Conservation (phyloP, 2,329 filamentous ascomycete species). For the Pseudogymnoascus sp. region DNA sequence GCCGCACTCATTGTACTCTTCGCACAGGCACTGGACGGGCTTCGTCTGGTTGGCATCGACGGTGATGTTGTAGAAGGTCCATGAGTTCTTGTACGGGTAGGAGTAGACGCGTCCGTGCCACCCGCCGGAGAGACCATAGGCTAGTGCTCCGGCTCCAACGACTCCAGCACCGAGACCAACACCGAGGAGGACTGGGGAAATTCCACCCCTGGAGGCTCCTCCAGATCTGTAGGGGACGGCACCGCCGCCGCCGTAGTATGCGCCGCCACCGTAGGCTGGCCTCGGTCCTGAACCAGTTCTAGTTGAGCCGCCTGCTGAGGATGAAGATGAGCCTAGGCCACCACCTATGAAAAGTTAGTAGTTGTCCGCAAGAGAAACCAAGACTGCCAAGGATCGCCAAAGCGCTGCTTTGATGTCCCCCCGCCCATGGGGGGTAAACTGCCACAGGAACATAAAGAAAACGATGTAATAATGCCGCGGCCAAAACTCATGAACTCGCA, state of each 20-base stretch:
- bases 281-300: constrained; percentile 47
- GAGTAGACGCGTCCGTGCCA: constrained; percentile 58
- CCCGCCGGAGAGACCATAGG: constrained; percentile 36
- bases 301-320: constrained; percentile 41
- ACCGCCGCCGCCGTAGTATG: constrained; percentile 60
- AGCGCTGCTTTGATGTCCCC: not conserved
- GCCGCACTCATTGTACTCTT: constrained; percentile 46
- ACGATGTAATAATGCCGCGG: not conserved
- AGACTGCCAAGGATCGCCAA: not conserved
- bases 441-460: not conserved
- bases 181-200: constrained; percentile 45
- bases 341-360: not conserved
- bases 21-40: constrained; percentile 54
- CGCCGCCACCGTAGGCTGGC: constrained; percentile 51
- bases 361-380: not conserved
- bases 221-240: constrained; percentile 52
- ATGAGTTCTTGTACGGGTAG: constrained; percentile 50
- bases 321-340: constrained; percentile 21
- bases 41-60: constrained; percentile 45
- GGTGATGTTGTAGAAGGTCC: constrained; percentile 41
- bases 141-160: constrained; percentile 25
- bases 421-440: not conserved
- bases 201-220: constrained; percentile 36
- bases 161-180: constrained; percentile 35
- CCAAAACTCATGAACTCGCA: not conserved